Percentiles rank a stretch among this genome's conserved stretches.
These are phyloP conservation scores for Penicillium sp. DNA, from an alignment of 2,329 filamentous ascomycete species.

Conservation along the genomic window DNA sequence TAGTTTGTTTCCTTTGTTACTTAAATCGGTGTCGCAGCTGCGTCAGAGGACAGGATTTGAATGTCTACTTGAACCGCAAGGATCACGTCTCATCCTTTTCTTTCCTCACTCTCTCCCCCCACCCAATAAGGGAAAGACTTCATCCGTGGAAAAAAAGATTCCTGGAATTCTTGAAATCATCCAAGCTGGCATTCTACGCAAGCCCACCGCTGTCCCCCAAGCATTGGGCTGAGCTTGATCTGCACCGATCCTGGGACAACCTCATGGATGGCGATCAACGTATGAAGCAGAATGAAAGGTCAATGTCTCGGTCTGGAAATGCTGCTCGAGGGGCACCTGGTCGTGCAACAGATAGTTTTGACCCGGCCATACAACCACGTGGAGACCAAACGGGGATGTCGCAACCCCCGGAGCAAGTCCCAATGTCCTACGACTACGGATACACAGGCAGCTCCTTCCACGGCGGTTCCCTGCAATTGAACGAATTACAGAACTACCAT, in stretches of 20 bases:
- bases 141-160: not conserved
- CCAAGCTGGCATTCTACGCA: slow-evolving; percentile 65
- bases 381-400: slow-evolving; percentile 36
- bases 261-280: slow-evolving; percentile 76
- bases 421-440: slow-evolving; percentile 49
- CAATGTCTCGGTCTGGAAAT: slow-evolving; percentile 48
- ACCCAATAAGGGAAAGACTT: not conserved
- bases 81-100: slow-evolving; percentile 2
- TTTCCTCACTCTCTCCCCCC: not conserved
- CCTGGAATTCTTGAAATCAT: slow-evolving; percentile 14
- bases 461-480: slow-evolving; percentile 45
- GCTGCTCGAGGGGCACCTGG: slow-evolving; percentile 51
- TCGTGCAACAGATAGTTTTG: slow-evolving; percentile 45
- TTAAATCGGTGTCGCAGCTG: slow-evolving; percentile 7
- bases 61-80: slow-evolving; percentile 10
- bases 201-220: slow-evolving; percentile 63
- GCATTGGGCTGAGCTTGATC: slow-evolving; percentile 58
- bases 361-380: slow-evolving; percentile 34
- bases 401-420: slow-evolving; percentile 35
- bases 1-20: not conserved
- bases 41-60: slow-evolving; percentile 9
- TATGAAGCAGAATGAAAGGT: slow-evolving; percentile 70
- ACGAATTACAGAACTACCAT: slow-evolving; percentile 61
- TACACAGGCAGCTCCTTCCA: slow-evolving; percentile 54
- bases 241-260: slow-evolving; percentile 54